Base-by-base conservation (phyloP, 495 filamentous ascomycete species). In the Mycothermus thermophilus region DNA sequence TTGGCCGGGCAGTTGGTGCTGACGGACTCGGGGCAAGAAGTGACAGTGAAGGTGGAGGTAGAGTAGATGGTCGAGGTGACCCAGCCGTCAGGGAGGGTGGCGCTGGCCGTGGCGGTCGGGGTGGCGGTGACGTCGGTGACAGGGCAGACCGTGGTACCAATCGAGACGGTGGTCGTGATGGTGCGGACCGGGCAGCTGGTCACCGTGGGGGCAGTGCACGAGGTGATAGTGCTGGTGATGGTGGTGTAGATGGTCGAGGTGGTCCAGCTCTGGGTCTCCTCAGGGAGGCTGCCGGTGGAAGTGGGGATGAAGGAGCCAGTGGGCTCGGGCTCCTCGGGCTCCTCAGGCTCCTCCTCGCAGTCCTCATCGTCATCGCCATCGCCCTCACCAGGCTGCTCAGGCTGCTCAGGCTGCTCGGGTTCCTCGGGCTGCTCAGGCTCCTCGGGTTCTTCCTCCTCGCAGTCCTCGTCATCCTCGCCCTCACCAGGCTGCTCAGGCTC, bases 191-290 rank as follows among this genome's bases (percentile, higher is more conserved):
- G 74, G 58, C 76, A 80, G 47, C 72, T 52, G 34, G 67, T 71
- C n/a, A 78, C 66, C 5, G 55, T 64, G 1, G 74, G 50, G 6
- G 63, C 62, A n/a, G n/a, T n/a, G 48, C 72, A 78, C 37, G 63
- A 67, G 3, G 69, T 73, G 46, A 75, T 58, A 5, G 75, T 77
- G 37, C 69, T 57, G 44, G 64, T 58, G 34, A 59, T 66, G 8
- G 75, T 80, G 11, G 62, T 54, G 51, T 65, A 76, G 12, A 77
- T 58, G 27, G 75, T 77, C 7, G 72, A 77, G 17, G 67, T 72
- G 33, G 71, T 75, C 20, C 57, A 60, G 24, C 55, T 37, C 8
- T 32, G 23, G 16, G 44, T 23, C 21, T 22, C 41, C 23, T 39
- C 32, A 11, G 24, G 30, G 29, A 32, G 35, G 33, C 27, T n/a